Evolutionary conservation across 2,329 filamentous ascomycete species (phyloP).

Genomic region (Trichophyton schoenleinii): DNA sequence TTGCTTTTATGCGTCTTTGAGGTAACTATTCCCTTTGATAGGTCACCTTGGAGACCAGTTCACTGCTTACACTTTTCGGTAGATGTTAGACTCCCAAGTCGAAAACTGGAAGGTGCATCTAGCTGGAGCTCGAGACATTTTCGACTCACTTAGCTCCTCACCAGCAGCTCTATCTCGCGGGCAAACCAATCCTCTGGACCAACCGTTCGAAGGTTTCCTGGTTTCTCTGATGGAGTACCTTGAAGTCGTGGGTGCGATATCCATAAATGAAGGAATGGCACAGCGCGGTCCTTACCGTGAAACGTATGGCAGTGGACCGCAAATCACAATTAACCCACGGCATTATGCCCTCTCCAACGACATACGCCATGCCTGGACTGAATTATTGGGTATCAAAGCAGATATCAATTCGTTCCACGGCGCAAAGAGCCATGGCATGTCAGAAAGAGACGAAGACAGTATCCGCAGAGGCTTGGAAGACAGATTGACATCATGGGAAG

Average conservation of each 20-base stretch:
- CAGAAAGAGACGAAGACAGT: not conserved
- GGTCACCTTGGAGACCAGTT: too few relatives aligned
- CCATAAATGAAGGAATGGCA: conserved; percentile 26
- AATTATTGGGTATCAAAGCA: not conserved
- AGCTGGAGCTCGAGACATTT: conserved; percentile 29
- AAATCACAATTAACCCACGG: not conserved
- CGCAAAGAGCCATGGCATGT: not conserved
- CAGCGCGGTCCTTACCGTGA: conserved; percentile 30
- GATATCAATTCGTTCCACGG: not conserved
- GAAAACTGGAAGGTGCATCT: conserved; percentile 30
- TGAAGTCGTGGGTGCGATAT: conserved; percentile 29
- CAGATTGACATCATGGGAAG: not conserved
- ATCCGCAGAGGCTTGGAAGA: not conserved
- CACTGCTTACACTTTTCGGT: not conserved
- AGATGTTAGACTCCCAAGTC: conserved; percentile 30
- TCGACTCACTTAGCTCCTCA: conserved; percentile 18
- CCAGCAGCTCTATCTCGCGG: conserved; percentile 7
- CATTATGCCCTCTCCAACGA: not conserved
- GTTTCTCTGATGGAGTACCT: conserved; percentile 30
- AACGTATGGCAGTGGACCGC: conserved; percentile 14
- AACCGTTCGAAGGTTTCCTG: conserved; percentile 27
- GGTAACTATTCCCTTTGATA: conserved; percentile 14
- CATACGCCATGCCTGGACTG: not conserved
- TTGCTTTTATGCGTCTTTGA: conserved; percentile 25
- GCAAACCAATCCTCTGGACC: conserved; percentile 10